Evolutionary conservation across 2,329 filamentous ascomycete species (phyloP).

Genomic region (Davidsoniella virescens): DNA sequence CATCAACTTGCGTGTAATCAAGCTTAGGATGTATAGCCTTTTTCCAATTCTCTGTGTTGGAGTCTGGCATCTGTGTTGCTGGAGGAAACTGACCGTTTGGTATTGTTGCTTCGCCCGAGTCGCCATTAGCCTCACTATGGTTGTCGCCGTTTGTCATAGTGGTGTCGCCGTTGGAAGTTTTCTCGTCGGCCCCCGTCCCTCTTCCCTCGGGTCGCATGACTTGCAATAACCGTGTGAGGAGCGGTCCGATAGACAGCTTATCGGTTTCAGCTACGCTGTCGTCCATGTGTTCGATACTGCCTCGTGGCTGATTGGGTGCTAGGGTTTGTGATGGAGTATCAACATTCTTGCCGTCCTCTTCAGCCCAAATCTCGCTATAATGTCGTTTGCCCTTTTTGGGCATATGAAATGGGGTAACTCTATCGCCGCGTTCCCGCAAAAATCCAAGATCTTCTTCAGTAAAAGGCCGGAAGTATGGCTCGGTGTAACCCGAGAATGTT

Average conservation of each 20-base stretch:
- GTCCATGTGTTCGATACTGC: slow-evolving; percentile 70
- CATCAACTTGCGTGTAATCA: slow-evolving; percentile 75
- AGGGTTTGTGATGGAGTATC: slow-evolving; percentile 55
- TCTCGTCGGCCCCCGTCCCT: slow-evolving; percentile 37
- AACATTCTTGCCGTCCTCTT: slow-evolving; percentile 72
- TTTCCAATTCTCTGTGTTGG: slow-evolving; percentile 61
- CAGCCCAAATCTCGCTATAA: slow-evolving; percentile 84
- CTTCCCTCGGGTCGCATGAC: slow-evolving; percentile 64
- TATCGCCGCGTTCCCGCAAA: slow-evolving; percentile 75
- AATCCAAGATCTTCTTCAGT: slow-evolving; percentile 91
- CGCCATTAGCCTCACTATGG: slow-evolving; percentile 25
- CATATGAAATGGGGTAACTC: slow-evolving; percentile 68
- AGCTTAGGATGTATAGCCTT: slow-evolving; percentile 58
- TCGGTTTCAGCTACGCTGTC: slow-evolving; percentile 81
- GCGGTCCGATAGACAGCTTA: slow-evolving; percentile 71
- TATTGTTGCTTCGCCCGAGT: slow-evolving; percentile 23
- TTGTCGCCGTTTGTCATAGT: slow-evolving; percentile 10
- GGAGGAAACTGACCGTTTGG: slow-evolving; percentile 33
- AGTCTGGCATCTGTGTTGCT: slow-evolving; percentile 66
- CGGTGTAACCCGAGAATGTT: slow-evolving; percentile 83
- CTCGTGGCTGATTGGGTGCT: slow-evolving; percentile 66
- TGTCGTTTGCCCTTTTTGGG: slow-evolving; percentile 70
- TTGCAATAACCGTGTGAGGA: slow-evolving; percentile 67
- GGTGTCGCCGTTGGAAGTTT: slow-evolving; percentile 32
- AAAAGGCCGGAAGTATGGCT: slow-evolving; percentile 78